A percentile compares a stretch with the other conserved stretches of the same genome.
Conservation (phyloP, 23 red algal genomes). For the Pyropia haitanensis region DNA sequence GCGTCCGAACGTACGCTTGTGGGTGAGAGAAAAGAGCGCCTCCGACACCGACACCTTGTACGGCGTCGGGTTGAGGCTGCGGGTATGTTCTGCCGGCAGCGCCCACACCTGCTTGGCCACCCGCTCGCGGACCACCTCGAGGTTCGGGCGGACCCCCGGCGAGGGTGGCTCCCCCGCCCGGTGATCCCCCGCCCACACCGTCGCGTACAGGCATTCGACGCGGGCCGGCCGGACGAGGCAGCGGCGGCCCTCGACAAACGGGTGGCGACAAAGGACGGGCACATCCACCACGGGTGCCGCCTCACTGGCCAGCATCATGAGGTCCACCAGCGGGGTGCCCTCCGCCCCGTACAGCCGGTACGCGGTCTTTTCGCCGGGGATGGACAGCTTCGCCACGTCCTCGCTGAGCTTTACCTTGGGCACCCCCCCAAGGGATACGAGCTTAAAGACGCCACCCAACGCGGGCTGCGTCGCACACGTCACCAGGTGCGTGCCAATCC, state of each 20-base stretch:
- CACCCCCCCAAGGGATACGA: slow-evolving; percentile 15
- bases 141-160: no score
- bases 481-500: slow-evolving; percentile 78
- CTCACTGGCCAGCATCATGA: slow-evolving; percentile 31
- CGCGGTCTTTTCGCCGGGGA: slow-evolving; percentile 35
- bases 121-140: no score
- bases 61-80: no score
- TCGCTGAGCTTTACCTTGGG: slow-evolving; percentile 61
- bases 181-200: no score
- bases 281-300: neutral
- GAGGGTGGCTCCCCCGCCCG: no score
- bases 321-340: slow-evolving; percentile 36
- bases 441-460: slow-evolving; percentile 71
- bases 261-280: neutral
- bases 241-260: neutral
- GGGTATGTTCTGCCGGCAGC: no score
- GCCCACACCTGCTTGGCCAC: no score
- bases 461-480: slow-evolving; percentile 76
- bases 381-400: slow-evolving; percentile 45
- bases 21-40: no score
- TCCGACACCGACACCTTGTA: no score
- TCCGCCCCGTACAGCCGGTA: slow-evolving; percentile 44
- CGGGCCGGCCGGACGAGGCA: no score
- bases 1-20: no score
- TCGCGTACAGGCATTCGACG: no score